Percentiles rank a stretch among this genome's conserved stretches.
Evolutionary conservation across 2,329 filamentous ascomycete species (phyloP).

Genomic region (Simplicillium sp.): DNA sequence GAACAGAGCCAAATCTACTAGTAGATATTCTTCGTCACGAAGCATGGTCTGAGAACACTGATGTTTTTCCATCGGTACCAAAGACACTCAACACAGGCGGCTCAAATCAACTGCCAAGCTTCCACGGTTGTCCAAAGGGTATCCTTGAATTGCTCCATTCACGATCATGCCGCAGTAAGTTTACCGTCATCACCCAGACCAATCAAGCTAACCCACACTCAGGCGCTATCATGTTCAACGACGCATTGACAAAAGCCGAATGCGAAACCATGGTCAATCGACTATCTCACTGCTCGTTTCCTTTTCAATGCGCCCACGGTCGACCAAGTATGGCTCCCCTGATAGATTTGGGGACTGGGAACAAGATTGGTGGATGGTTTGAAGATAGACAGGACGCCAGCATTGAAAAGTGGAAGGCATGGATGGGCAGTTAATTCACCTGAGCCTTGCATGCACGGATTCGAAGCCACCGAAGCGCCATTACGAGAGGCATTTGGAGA

Average conservation of each 20-base stretch:
- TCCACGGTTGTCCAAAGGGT: conserved; percentile 63
- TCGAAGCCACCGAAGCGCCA: too few relatives aligned
- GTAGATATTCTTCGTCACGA: conserved; percentile 68
- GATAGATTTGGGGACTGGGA: conserved; percentile 33
- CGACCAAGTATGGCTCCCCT: conserved; percentile 56
- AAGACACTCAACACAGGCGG: conserved; percentile 1
- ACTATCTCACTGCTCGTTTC: conserved; percentile 57
- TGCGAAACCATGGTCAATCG: conserved; percentile 48
- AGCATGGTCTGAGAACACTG: conserved; percentile 53
- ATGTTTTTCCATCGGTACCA: conserved; percentile 1
- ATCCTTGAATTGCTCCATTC: conserved; percentile 72
- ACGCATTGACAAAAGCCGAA: conserved; percentile 46
- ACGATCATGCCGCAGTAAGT: conserved; percentile 59
- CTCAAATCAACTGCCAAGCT: conserved; percentile 14
- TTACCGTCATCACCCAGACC: too few relatives aligned
- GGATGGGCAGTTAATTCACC: not conserved
- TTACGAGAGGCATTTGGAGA: too few relatives aligned
- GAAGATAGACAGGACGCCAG: conserved; percentile 5
- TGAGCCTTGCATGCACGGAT: too few relatives aligned
- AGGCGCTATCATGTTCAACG: conserved; percentile 80
- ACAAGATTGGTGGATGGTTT: too few relatives aligned
- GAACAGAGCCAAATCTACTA: conserved; percentile 59
- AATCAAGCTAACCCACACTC: conserved; percentile 2
- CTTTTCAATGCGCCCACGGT: conserved; percentile 79
- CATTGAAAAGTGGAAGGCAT: conserved; percentile 12